A percentile compares a stretch with the other conserved stretches of the same genome.
Conservation (phyloP, 2,329 filamentous ascomycete species). For the Grosmannia penicillata region DNA sequence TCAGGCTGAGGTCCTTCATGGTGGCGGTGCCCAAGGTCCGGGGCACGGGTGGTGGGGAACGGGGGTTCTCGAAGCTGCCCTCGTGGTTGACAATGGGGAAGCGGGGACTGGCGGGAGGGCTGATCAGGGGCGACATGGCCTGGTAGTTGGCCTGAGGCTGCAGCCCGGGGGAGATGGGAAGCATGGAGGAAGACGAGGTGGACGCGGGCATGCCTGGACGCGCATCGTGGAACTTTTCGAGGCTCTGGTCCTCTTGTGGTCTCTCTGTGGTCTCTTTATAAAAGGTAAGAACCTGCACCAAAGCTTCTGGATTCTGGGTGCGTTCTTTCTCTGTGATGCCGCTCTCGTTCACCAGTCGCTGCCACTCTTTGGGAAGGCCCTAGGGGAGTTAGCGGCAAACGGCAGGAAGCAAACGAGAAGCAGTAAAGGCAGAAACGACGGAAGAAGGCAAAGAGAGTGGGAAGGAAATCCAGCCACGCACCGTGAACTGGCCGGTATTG, state of each 20-base stretch:
- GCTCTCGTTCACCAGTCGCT: constrained; percentile 85
- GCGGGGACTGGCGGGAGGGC: constrained; percentile 69
- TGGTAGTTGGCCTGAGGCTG: constrained; percentile 33
- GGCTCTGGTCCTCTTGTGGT: constrained; percentile 69
- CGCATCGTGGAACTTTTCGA: constrained; percentile 92
- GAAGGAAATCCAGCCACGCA: constrained; percentile 29
- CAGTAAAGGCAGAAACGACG: constrained; percentile 2
- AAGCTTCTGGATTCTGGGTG: constrained; percentile 87
- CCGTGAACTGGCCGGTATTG: constrained; percentile 88
- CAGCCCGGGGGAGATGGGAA: constrained; percentile 17
- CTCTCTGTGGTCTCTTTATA: constrained; percentile 87
- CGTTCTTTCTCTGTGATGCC: constrained; percentile 94
- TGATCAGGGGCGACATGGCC: constrained; percentile 49
- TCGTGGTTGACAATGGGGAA: constrained; percentile 75
- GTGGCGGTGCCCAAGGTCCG: constrained; percentile 31
- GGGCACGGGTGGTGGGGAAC: constrained; percentile 82
- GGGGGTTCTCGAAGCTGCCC: constrained; percentile 93
- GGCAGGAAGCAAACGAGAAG: not conserved
- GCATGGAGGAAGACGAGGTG: constrained; percentile 27
- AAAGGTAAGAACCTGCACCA: constrained; percentile 90
- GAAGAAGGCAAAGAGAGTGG: constrained; percentile 5
- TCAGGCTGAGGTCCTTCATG: constrained; percentile 42
- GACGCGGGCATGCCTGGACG: constrained; percentile 35
- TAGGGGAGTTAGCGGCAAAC: constrained; percentile 18
- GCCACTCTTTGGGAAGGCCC: constrained; percentile 97